Evolutionary conservation across 805 yeast genomes (phyloP).

Genomic region (Lachancea sp.): DNA sequence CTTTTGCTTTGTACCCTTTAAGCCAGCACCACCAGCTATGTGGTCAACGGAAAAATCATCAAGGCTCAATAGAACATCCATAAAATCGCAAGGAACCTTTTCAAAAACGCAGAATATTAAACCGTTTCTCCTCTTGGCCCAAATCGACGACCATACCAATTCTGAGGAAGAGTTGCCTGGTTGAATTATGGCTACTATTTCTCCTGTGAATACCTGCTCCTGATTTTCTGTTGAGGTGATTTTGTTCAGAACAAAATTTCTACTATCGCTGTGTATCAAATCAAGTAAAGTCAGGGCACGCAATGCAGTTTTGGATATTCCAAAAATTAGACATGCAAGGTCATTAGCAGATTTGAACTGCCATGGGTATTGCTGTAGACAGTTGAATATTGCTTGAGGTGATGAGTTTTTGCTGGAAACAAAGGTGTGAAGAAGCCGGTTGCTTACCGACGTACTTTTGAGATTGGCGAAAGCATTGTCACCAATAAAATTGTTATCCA

Average conservation of each 20-base stretch:
- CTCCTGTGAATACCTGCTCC: conserved; percentile 70
- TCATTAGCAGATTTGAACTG: conserved; percentile 78
- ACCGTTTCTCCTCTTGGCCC: conserved; percentile 76
- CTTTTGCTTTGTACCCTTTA: conserved; percentile 7
- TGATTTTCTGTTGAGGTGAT: conserved; percentile 35
- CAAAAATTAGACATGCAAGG: conserved; percentile 80
- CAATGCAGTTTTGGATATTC: conserved; percentile 61
- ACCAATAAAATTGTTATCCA: conserved; percentile 16
- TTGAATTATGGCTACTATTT: conserved; percentile 70
- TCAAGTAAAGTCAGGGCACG: conserved; percentile 63
- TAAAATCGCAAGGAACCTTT: conserved; percentile 69
- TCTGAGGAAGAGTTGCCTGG: conserved; percentile 43
- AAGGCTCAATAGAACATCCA: conserved; percentile 44
- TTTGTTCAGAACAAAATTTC: conserved; percentile 59
- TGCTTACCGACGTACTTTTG: conserved; percentile 5
- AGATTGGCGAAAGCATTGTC: conserved; percentile 6
- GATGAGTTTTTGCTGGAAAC: conserved; percentile 63
- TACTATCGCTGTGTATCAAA: conserved; percentile 68
- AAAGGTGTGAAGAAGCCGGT: conserved; percentile 53
- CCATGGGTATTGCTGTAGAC: conserved; percentile 72
- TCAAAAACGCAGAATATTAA: conserved; percentile 79
- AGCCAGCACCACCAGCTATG: conserved; percentile 23
- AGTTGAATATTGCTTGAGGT: conserved; percentile 83
- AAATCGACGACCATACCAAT: conserved; percentile 77
- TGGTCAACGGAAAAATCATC: conserved; percentile 26